Evolutionary conservation across 805 yeast genomes (phyloP), one percentile per base, ranked within the genome.

Genomic region (Spathaspora gorwiae): DNA sequence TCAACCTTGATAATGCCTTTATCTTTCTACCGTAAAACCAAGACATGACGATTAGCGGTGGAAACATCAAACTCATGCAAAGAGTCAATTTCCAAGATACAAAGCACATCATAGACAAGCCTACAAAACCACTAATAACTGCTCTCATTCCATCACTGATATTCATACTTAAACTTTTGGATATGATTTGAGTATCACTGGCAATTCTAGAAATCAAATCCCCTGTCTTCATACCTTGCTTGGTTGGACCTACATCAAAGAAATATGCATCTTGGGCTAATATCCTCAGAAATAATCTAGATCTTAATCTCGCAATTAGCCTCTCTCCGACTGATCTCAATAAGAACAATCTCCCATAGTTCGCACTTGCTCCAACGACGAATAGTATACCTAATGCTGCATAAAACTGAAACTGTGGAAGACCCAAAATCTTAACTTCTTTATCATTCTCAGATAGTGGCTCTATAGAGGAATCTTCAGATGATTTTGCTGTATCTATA

Each of bases 131-230:
- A 55, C 89, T 81, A 15, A 92, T 80, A 1, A 82, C 62, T 0
- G 97, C 83, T 47, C 97, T 71, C 33, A 90, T 75, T n/a, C 98
- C 98, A 61, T 92, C 97, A 46, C 94, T 84, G 24, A 92, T 75
- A 61, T 92, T 90, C 54, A 86, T 92, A 31, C 97, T 88, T 14
- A 92, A 79, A 0, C 96, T 81, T 56, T 84, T 80, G 6, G 96
- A 79, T 11, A 92, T 95, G 37, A 92, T 81, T 29, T 90, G 88
- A 1, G 97, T 86, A 61, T 92, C 98, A 36, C 87, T 84, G 5
- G 94, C 85, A 40, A 92, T 69, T 49, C 98, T 73, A 5, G 96
- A 88, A 37, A 92, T 89, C 56, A 92, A 72, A 60, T 92, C 98
- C 35, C 98, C 98, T 8, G 90, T 89, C 51, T 90, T 80, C 74